These are phyloP conservation scores for Bonia amplexicaulis DNA, from an alignment of 176 grass and related monocot species.

Conservation along the genomic window DNA sequence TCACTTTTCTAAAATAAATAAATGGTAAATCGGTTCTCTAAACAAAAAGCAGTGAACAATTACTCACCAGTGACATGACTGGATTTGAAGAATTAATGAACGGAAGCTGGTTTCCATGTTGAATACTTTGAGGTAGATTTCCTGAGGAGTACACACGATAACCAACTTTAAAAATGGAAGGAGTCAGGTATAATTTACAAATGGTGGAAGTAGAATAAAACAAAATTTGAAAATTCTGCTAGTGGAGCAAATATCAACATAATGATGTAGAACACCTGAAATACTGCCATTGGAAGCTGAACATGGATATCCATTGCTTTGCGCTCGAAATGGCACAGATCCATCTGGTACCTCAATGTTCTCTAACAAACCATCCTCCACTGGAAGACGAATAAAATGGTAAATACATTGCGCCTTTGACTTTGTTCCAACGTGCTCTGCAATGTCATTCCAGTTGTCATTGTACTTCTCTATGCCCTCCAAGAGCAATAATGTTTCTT, in stretches of 20 bases:
- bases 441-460: slow-evolving; percentile 85
- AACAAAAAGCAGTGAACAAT: background rate
- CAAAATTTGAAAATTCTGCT: background rate
- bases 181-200: background rate
- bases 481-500: slow-evolving; percentile 85
- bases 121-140: slow-evolving; percentile 34
- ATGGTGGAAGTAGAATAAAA: background rate
- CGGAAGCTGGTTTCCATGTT: slow-evolving; percentile 56
- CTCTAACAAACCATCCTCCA: slow-evolving; percentile 76
- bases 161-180: slow-evolving; percentile 10
- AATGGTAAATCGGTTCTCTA: background rate
- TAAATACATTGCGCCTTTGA: slow-evolving; percentile 96
- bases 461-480: slow-evolving; percentile 88
- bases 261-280: slow-evolving; percentile 49
- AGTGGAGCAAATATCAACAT: background rate
- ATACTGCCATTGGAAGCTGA: slow-evolving; percentile 47
- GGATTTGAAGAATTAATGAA: slow-evolving; percentile 94
- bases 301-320: slow-evolving; percentile 29
- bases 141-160: slow-evolving; percentile 22
- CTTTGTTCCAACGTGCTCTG: slow-evolving; percentile 79
- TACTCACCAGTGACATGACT: slow-evolving; percentile 90
- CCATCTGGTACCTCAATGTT: slow-evolving; percentile 64
- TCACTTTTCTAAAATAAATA: background rate
- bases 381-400: slow-evolving; percentile 88
- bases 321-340: slow-evolving; percentile 8